Evolutionary conservation across 1,139 yeast species (phyloP), one percentile per base, ranked within the genome.

Genomic region (Suhomyces terraborum): DNA sequence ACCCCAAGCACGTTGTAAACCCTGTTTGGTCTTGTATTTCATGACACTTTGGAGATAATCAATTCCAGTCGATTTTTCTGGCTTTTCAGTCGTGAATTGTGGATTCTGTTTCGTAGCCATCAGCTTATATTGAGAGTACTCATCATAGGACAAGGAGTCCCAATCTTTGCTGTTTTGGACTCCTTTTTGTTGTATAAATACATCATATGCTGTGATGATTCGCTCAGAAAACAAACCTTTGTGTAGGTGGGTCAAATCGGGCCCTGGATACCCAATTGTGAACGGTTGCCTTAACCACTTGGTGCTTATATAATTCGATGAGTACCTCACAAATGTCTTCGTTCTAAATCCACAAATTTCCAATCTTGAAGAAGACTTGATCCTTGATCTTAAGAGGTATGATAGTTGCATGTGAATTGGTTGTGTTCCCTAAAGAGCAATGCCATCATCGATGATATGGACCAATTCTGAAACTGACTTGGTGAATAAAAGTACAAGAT

Each of bases 271-370:
- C 6, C 45, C 41, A 12, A 59, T 45, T 10, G 42, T 36, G 21
- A 60, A 55, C n/a, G 67, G 66, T 29, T 49, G 51, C 36, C 54
- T 56, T 6, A 46, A 28, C 61, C 61, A 55, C 26, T 43, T 44
- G 32, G 43, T 40, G 23, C 52, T 51, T 25, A 49, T 35, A 28
- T 51, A 51, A 29, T 50, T 49, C 6, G 53, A 49, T 14, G 30
- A 29, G 31, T 41, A 32, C 26, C 57, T 46, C 12, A 27, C 22
- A 19, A 35, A 42, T 12, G 20, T 21, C 14, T 27, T 17, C 37
- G 28, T 33, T 6, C 4, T 12, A 9, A 8, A 6, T 9, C 14
- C 25, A 34, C 5, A 14, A 29, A 16, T 16, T 19, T 17, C 8
- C 13, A 10, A 26, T 6, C 25, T 9, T n/a, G n/a, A n/a, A n/a